Conservation (phyloP, 441 rosid genomes). For the Euphorbia corollata region DNA sequence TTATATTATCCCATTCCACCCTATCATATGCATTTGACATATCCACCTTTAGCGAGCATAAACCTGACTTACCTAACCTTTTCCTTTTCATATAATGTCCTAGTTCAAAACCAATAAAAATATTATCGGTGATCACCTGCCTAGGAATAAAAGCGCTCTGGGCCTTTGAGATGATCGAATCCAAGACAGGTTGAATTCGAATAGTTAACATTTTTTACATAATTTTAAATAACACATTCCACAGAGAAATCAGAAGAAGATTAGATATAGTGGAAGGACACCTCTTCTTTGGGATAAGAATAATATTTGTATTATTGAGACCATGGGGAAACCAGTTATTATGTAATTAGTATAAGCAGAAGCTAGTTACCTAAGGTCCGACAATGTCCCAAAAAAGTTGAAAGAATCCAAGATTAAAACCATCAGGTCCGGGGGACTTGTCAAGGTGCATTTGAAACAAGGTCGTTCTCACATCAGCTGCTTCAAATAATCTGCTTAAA, state of each 20-base stretch:
- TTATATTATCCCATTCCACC: not conserved
- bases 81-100: not conserved
- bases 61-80: rapidly evolving
- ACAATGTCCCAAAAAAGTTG: not conserved
- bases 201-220: not conserved
- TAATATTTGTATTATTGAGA: too few relatives aligned
- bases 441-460: not conserved
- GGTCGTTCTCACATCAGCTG: not conserved
- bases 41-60: not conserved
- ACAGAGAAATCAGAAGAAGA: not conserved
- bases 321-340: too few relatives aligned
- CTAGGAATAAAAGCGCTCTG: not conserved
- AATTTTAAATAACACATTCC: not conserved
- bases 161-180: not conserved
- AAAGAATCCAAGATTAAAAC: not conserved
- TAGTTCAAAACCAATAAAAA: not conserved
- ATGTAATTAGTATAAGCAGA: not conserved
- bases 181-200: not conserved
- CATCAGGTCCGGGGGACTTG: not conserved
- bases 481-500: too few relatives aligned
- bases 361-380: not conserved
- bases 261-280: too few relatives aligned
- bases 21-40: not conserved
- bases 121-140: not conserved
- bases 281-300: too few relatives aligned